Evolutionary conservation across 1,139 yeast species (phyloP).

Genomic region (Geotrichum bryndzae): DNA sequence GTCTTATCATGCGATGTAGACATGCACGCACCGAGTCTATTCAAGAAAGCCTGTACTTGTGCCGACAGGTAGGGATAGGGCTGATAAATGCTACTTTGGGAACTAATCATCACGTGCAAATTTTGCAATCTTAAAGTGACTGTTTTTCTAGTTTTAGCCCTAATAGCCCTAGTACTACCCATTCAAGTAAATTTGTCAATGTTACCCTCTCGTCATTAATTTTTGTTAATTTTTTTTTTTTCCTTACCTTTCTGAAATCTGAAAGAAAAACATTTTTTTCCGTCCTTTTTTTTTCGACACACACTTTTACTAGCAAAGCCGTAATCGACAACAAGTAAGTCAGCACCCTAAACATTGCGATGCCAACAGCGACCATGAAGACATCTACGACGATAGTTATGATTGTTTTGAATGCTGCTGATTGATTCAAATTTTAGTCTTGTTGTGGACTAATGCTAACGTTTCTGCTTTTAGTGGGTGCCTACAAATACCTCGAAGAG

Average conservation of each 20-base stretch:
- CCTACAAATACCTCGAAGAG: constrained; percentile 99
- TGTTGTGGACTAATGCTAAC: not conserved
- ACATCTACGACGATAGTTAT: not conserved
- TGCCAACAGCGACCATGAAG: not conserved
- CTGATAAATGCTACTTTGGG: not conserved
- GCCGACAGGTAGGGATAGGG: not conserved
- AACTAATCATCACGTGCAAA: not conserved
- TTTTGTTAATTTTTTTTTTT: not conserved
- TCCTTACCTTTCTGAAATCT: not conserved
- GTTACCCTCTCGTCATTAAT: not conserved
- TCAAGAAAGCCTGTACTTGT: too few species aligned
- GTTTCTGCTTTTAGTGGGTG: constrained; percentile 57
- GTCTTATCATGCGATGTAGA: too few species aligned
- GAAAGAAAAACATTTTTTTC: not conserved
- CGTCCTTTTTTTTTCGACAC: not conserved
- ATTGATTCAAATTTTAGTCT: not conserved
- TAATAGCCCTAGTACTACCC: not conserved
- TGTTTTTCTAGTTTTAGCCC: not conserved
- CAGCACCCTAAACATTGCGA: not conserved
- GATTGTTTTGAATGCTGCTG: not conserved
- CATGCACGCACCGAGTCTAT: not conserved
- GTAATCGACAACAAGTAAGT: constrained; percentile 18
- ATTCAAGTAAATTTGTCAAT: not conserved
- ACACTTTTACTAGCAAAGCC: constrained; percentile 16
- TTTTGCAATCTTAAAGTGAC: not conserved